Percentiles rank a stretch among this genome's conserved stretches.
These are phyloP conservation scores for Cercophora scortea DNA, from an alignment of 495 filamentous ascomycete genomes.

Conservation along the genomic window DNA sequence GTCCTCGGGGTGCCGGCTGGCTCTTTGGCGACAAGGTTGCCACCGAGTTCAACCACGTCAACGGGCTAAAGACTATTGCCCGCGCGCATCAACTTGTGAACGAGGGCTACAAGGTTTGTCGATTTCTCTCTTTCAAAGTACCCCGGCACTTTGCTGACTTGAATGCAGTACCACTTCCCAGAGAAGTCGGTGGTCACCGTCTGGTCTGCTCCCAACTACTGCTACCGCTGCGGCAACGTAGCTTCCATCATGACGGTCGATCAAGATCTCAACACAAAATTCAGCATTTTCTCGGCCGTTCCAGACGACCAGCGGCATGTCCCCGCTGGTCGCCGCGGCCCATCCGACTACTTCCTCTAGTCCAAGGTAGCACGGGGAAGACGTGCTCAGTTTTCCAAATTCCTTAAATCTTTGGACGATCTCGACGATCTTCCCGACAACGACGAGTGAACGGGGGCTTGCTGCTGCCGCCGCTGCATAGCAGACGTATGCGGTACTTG, in stretches of 20 bases:
- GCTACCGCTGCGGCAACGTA: conserved; percentile 95
- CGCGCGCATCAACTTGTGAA: conserved; percentile 96
- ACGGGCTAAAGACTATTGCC: conserved; percentile 88
- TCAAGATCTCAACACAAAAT: conserved; percentile 75
- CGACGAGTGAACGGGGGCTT: too few relatives aligned
- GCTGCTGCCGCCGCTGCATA: too few relatives aligned
- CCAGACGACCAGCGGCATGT: conserved; percentile 86
- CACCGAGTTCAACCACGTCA: conserved; percentile 98
- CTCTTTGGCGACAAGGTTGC: conserved; percentile 95
- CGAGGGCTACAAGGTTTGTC: conserved; percentile 83
- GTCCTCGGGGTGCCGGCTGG: conserved; percentile 91
- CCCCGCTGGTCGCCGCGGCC: conserved; percentile 69
- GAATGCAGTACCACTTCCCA: conserved; percentile 72
- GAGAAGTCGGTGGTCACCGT: conserved; percentile 98
- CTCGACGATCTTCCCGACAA: too few relatives aligned
- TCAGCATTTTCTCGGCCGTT: conserved; percentile 92
- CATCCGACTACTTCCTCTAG: conserved; percentile 92
- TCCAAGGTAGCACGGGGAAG: not conserved
- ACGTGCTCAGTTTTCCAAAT: not conserved
- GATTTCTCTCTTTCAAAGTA: not conserved
- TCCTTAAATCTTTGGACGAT: too few relatives aligned
- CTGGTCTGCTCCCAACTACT: conserved; percentile 98
- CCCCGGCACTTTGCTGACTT: not conserved
- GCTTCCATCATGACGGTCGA: conserved; percentile 93
- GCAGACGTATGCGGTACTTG: too few relatives aligned